Base-by-base conservation (phyloP, 495 filamentous ascomycete genomes). In the Talaromyces stipitatus region DNA sequence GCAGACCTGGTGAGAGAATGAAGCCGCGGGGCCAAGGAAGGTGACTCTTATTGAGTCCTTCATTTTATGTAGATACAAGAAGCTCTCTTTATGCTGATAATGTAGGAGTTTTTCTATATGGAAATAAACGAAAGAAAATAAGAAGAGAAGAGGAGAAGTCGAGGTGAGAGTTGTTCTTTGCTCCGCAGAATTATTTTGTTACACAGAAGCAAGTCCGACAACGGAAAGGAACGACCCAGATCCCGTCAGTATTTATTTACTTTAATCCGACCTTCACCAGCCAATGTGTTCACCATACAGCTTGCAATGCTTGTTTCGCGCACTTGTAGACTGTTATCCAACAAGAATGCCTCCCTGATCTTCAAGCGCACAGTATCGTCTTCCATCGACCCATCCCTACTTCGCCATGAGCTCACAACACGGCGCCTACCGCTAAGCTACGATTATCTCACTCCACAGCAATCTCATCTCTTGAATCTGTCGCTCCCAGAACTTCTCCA, bases 1-100 rank as follows among this genome's bases (percentile, higher is more conserved):
- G 53, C 66, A 62, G 64, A 95, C 92, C 83, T 97, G 92, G 70
- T 97, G 92, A 9, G 94, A 92, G 70, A 95, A 96, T 9, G 91
- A 92, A 4, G 88, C 82, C 16, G 76, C 61, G 10, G 92, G 92
- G 16, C 92, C 92, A n/a, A 97, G 71, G 66, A 87, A 97, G 32
- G 88, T 86, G 23, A 96, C 88, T 58, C 58, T 68, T 50, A 72
- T 54, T 28, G 59, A 59, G 50, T 63, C 60, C 63, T 66, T 68
- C 27, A 28, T 51, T 26, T 48, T 48, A 24, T 12, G 24, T 23
- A 12, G 10, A 26, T 46, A 26, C 14, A n/a, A n/a, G n/a, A n/a
- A n/a, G 4, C 3, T 11, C 14, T 4, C 1, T 26, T 2, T 48
- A 48, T 48, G 20, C 22, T 24, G 24, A 23, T 46, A 24, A 22